Conservation (phyloP, 208 protist genomes). For the Acanthamoeba castellanii region DNA sequence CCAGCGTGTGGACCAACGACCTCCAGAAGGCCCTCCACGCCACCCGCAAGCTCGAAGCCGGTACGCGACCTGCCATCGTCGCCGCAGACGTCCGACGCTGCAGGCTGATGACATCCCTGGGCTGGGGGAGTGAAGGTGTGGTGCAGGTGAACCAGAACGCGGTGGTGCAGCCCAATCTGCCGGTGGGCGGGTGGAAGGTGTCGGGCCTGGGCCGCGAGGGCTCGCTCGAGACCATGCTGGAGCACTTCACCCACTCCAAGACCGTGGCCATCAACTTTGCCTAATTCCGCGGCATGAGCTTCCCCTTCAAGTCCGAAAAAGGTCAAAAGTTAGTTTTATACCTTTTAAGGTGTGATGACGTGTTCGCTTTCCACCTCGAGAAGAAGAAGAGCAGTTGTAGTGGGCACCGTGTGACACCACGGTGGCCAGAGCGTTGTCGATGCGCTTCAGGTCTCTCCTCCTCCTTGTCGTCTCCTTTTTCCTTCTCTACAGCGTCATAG, state of each 20-base stretch:
- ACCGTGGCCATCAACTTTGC: conserved; percentile 41
- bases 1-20: conserved; percentile 73
- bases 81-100: not conserved
- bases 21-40: conserved; percentile 57
- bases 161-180: conserved; percentile 32
- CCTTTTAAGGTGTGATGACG: no score
- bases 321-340: no score
- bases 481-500: no score
- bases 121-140: no score
- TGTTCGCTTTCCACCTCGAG: no score
- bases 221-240: conserved; percentile 5
- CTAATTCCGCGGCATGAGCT: no score
- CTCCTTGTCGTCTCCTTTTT: no score
- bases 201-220: conserved; percentile 42
- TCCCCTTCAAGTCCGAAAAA: no score
- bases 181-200: conserved; percentile 47
- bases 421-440: no score
- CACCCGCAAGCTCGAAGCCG: conserved; percentile 26
- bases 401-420: no score
- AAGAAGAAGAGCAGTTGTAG: no score
- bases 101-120: not conserved
- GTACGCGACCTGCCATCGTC: not conserved
- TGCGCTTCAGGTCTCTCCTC: no score
- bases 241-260: conserved; percentile 57
- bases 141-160: conserved; percentile 63